These are phyloP conservation scores for Yamadazyma sp. DNA, from an alignment of 805 yeast species.

Conservation along the genomic window DNA sequence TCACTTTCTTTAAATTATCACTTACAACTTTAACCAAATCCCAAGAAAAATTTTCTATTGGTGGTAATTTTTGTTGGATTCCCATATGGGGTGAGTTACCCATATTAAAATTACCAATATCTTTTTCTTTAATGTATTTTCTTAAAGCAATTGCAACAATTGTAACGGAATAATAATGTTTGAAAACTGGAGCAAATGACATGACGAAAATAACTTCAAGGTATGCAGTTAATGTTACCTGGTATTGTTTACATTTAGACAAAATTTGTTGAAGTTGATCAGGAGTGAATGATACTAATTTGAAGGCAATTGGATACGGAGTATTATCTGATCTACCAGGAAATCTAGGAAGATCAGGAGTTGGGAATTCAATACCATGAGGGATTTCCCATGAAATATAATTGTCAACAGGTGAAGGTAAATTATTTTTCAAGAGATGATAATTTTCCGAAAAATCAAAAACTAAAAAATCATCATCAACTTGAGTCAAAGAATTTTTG, in stretches of 20 bases:
- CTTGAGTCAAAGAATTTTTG: conserved; percentile 8
- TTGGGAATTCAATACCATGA: conserved; percentile 3
- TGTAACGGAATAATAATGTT: conserved; percentile 21
- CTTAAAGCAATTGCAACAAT: conserved; percentile 34
- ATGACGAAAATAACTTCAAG: conserved; percentile 22
- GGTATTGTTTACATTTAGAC: conserved; percentile 23
- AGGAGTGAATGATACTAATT: conserved; percentile 23
- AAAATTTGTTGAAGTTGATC: conserved; percentile 21
- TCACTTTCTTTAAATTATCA: conserved; percentile 15
- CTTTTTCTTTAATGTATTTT: conserved; percentile 14
- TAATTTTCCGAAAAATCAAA: conserved; percentile 22
- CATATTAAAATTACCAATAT: conserved; percentile 18
- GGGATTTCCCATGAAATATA: conserved; percentile 25
- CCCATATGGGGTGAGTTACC: conserved; percentile 37
- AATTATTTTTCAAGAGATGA: conserved; percentile 18
- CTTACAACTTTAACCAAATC: conserved; percentile 22
- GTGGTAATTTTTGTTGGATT: conserved; percentile 26
- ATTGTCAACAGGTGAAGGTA: conserved; percentile 36
- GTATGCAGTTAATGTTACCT: conserved; percentile 33
- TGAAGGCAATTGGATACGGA: conserved; percentile 6
- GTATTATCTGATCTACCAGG: conserved; percentile 11
- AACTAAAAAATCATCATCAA: conserved; percentile 14
- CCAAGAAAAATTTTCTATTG: conserved; percentile 32
- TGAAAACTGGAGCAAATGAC: conserved; percentile 27
- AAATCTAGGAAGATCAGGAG: conserved; percentile 9